Conservation (phyloP, 129 eudicot genomes). For the Escallonia herrerae region DNA sequence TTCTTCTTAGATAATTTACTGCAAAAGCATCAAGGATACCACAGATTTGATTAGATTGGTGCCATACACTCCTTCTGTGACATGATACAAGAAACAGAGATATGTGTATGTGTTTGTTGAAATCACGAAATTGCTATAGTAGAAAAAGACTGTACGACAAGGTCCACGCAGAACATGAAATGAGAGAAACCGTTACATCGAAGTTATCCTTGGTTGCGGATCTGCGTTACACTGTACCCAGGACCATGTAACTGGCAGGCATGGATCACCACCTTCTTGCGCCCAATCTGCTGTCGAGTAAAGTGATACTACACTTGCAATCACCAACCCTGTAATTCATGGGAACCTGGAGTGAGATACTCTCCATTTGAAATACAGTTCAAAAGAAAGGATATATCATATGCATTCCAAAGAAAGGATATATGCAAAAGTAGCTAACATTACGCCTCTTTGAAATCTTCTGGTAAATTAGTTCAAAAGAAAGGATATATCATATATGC, state of each 20-base stretch:
- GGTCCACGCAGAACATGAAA: neutral
- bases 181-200: slow-evolving; percentile 37
- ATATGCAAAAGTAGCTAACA: neutral
- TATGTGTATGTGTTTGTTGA: neutral
- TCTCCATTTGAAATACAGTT: neutral
- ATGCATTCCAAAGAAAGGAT: slow-evolving; percentile 2
- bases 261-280: slow-evolving; percentile 97
- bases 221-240: slow-evolving; percentile 88
- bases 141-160: neutral
- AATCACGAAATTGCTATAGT: no score
- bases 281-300: slow-evolving; percentile 75
- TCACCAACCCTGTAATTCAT: slow-evolving; percentile 38
- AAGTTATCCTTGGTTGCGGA: slow-evolving; percentile 58
- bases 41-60: slow-evolving; percentile 4
- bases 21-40: slow-evolving; percentile 13
- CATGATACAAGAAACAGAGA: neutral
- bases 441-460: no score
- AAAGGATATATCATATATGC: no score
- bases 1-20: slow-evolving; percentile 75
- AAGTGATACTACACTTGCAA: slow-evolving; percentile 47
- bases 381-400: neutral
- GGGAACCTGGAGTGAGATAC: slow-evolving; percentile 1
- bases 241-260: slow-evolving; percentile 91
- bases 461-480: no score
- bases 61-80: neutral